Conservation (phyloP, 1,284 basidiomycete species). For the Waitea zeae region DNA sequence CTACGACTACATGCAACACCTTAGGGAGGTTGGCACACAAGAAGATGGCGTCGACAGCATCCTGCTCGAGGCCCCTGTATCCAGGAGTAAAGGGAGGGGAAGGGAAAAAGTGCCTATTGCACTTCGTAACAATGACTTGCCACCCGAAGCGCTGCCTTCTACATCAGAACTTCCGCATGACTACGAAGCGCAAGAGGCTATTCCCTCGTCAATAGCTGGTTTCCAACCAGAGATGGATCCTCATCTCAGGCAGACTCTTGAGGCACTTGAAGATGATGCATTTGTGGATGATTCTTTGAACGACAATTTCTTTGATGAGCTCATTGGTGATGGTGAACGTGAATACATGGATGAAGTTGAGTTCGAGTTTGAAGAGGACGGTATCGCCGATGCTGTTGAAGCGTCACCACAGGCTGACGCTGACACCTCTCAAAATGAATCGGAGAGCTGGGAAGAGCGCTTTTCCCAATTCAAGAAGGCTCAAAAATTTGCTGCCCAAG, state of each 20-base stretch:
- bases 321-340: slow-evolving; percentile 63
- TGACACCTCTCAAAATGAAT: slow-evolving; percentile 8
- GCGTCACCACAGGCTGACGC: slow-evolving; percentile 5
- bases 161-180: slow-evolving; percentile 55
- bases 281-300: slow-evolving; percentile 67
- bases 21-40: slow-evolving; percentile 57
- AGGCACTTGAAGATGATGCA: slow-evolving; percentile 92
- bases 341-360: slow-evolving; percentile 31
- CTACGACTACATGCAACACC: slow-evolving; percentile 98
- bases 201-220: slow-evolving; percentile 75
- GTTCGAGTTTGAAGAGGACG: slow-evolving; percentile 60
- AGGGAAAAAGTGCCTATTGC: slow-evolving; percentile 18
- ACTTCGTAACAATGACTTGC: slow-evolving; percentile 31
- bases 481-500: slow-evolving; percentile 16
- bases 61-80: slow-evolving; percentile 53
- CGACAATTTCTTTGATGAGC: slow-evolving; percentile 57
- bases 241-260: slow-evolving; percentile 82
- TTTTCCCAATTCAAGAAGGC: slow-evolving; percentile 65
- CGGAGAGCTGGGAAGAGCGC: slow-evolving; percentile 47
- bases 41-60: slow-evolving; percentile 66
- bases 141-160: slow-evolving; percentile 59
- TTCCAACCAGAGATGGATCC: slow-evolving; percentile 96
- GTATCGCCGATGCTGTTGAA: slow-evolving; percentile 15
- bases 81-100: slow-evolving; percentile 18
- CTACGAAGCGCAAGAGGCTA: slow-evolving; percentile 55